Base-by-base conservation (phyloP, 2,329 filamentous ascomycete genomes). In the Scortechinia acanthostroma region DNA sequence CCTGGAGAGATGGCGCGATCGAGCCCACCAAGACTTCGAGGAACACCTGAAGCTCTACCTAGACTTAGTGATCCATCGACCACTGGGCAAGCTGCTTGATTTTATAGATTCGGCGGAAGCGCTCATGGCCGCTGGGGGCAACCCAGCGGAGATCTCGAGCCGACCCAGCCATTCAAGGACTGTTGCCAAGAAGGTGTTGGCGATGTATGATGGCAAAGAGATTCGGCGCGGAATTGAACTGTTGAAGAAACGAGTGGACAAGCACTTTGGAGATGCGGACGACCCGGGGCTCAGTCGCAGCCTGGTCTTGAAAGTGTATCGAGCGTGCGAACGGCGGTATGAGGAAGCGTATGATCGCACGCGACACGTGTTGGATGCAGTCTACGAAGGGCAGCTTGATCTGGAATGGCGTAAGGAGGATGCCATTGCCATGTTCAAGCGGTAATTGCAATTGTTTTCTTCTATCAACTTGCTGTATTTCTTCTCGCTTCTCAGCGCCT, bases 201-300 rank as follows among this genome's bases (percentile, higher is more conserved):
- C 76, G 6, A 68, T 71, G 15, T 74, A 83, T 53, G 83, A 87
- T 56, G 62, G 65, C 10, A 85, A 81, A 56, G 81, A 86, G 57
- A 66, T 86, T 23, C 70, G 74, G 42, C 76, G 78, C 45, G 82
- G 82, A 3, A 76, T 85, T 45, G 79, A 85, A 47, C 70, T 78
- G 42, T 68, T 87, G 45, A 80, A 77, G 58, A 85, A 84, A 59
- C 71, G 83, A 40, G 80, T 87, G 3, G 83, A 87, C 60, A 88
- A 87, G 61, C 83, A 87, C 57, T 88, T 87, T 60, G 81, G 80
- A 19, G 82, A 86, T 47, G 78, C 76, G 2, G 82, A 86, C 51
- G 81, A 85, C 46, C 73, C 77, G 45, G 70, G 66, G 15, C 63
- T 77, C 44, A 76, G 71, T 46, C 53, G 57, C 22, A 51, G 52